Percentiles rank a stretch among this genome's conserved stretches.
Conservation (phyloP, 2,329 filamentous ascomycete genomes). For the Aspergillus sp. region DNA sequence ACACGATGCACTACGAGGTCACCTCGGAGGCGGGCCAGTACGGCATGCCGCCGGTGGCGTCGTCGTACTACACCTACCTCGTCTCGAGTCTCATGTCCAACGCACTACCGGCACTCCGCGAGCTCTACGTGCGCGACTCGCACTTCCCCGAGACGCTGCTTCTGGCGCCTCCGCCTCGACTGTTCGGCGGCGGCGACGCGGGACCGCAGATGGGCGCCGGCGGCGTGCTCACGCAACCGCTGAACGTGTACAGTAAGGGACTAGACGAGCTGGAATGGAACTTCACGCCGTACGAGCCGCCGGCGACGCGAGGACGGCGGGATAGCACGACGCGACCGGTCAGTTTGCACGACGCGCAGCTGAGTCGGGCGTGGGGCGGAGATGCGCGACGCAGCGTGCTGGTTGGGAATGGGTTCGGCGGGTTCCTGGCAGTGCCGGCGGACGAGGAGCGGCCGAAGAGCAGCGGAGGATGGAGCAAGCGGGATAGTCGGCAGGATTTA, state of each 20-base stretch:
- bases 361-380: slow-evolving; percentile 59
- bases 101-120: slow-evolving; percentile 69
- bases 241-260: slow-evolving; percentile 67
- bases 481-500: slow-evolving; percentile 37
- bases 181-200: slow-evolving; percentile 45
- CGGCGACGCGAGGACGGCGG: slow-evolving; percentile 34
- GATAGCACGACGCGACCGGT: slow-evolving; percentile 46
- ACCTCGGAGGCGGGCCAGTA: slow-evolving; percentile 59
- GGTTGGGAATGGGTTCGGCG: slow-evolving; percentile 67
- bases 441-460: slow-evolving; percentile 46
- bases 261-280: slow-evolving; percentile 68
- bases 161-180: slow-evolving; percentile 63
- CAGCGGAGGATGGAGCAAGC: slow-evolving; percentile 28
- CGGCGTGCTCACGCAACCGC: slow-evolving; percentile 52
- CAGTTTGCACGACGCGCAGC: slow-evolving; percentile 45
- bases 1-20: slow-evolving; percentile 80
- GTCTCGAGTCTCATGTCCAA: slow-evolving; percentile 77
- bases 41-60: slow-evolving; percentile 50
- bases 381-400: slow-evolving; percentile 61
- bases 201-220: slow-evolving; percentile 24
- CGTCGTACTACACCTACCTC: slow-evolving; percentile 80
- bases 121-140: slow-evolving; percentile 83
- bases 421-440: slow-evolving; percentile 63
- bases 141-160: slow-evolving; percentile 79
- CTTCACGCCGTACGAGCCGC: slow-evolving; percentile 60